Base-by-base conservation (phyloP, 1,284 basidiomycete species). In the Ganoderma lucidum region DNA sequence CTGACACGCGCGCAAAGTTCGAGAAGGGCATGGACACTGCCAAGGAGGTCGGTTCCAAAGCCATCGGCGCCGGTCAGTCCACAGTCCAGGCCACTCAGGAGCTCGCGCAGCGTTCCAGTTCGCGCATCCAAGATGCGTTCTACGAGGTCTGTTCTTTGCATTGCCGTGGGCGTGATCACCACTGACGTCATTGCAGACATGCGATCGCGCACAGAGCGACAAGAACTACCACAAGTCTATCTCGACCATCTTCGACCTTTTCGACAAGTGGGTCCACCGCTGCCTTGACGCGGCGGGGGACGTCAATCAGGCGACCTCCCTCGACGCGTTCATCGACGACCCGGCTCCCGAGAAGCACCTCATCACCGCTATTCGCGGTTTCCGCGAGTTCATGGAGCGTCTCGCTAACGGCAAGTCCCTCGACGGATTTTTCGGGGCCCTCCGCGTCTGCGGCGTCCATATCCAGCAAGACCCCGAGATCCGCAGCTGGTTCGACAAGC, bases 21-120 rank as follows among this genome's bases (percentile, higher is more conserved):
- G 88, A 91, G 78, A 85, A 86, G 71, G 83, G 87, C 0, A 90
- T 92, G 87, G 91, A 91, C 45, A 84, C 83, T 0, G 81, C 86
- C 17, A 92, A 90, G 75, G 83, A 81, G 6, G 82, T 80, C 0
- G 91, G 91, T 9, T 86, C 85, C 0, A 81, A 81, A 44, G 83
- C 82, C 8, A 92, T 92, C 41, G 89, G 87, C 12, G 82, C 81
- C 0, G 82, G 82, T 2, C 88, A 89, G 71, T 76, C 79, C 1
- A 83, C 83, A 5, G 78, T 80, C 3, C 78, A 74, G 0, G 81
- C 82, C 3, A 78, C 82, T 0, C 76, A 88, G 70, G 86, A 88
- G 3, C 78, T 82, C 23, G 76, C 82, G 0, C 80, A 85, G 8
- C 81, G 81, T 55, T 84, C 85, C 0, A 79, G 75, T 10, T 70